Evolutionary conservation across 768 basidiomycete genomes (phyloP).

Genomic region (Dioszegia aurantiaca): DNA sequence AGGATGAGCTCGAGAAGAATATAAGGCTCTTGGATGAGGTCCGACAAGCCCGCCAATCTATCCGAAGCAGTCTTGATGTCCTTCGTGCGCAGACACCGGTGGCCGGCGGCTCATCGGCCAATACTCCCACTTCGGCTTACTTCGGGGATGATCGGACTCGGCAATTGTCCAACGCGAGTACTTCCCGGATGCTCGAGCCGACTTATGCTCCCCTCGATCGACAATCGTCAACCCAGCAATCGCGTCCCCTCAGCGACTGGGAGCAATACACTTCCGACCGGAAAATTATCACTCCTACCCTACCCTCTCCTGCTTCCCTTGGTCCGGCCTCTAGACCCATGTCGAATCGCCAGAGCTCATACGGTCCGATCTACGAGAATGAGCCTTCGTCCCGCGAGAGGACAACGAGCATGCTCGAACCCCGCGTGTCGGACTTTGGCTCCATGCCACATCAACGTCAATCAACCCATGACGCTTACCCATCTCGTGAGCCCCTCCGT

Average conservation of each 20-base stretch:
- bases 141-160: neutral
- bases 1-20: conserved; percentile 38
- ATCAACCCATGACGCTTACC: conserved; percentile 16
- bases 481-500: conserved; percentile 1
- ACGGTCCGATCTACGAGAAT: conserved; percentile 55
- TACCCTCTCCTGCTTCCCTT: conserved; percentile 57
- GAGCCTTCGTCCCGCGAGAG: too few relatives aligned
- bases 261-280: conserved; percentile 80
- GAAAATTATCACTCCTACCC: conserved; percentile 77
- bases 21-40: conserved; percentile 50
- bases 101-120: neutral
- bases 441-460: neutral
- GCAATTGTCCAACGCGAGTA: neutral
- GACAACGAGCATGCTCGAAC: conserved; percentile 67
- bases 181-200: conserved; percentile 9
- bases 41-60: conserved; percentile 32
- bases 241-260: conserved; percentile 59
- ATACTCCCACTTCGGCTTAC: neutral
- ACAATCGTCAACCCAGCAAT: neutral
- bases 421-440: conserved; percentile 42
- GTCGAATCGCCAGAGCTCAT: conserved; percentile 50
- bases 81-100: conserved; percentile 61
- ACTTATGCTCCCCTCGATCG: conserved; percentile 2
- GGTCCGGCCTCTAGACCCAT: conserved; percentile 47
- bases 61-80: conserved; percentile 39